A percentile compares a stretch with the other conserved stretches of the same genome.
Conservation (phyloP, 176 grass and related monocot species). For the Sorghum bicolor region Sorghum_bicolor_NCBIv3 NC_012878.2:4024501-4025000, state of each 20-base stretch:
- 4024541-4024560: constrained; percentile 12
- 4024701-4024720: not conserved
- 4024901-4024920: constrained; percentile 32
- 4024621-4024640: constrained; percentile 68
- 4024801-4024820: constrained; percentile 56
- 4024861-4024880: constrained; percentile 80
- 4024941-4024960: constrained; percentile 72
- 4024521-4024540: constrained; percentile 10
- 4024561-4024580: constrained; percentile 19
- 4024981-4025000: constrained; percentile 20
- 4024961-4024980: constrained; percentile 23
- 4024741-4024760: not conserved
- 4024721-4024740: not conserved
- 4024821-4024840: constrained; percentile 87
- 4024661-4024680: constrained; percentile 77
- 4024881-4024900: constrained; percentile 67
- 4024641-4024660: constrained; percentile 75
- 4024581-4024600: constrained; percentile 46
- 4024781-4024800: constrained; percentile 11
- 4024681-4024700: constrained; percentile 34
- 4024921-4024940: constrained; percentile 53
- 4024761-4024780: constrained; percentile 10
- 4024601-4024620: constrained; percentile 82
- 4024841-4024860: constrained; percentile 85
- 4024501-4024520: constrained; percentile 55